Base-by-base conservation (phyloP, 225 moss, liverwort and hornwort species). In the Physcomitrellopsis africana region DNA sequence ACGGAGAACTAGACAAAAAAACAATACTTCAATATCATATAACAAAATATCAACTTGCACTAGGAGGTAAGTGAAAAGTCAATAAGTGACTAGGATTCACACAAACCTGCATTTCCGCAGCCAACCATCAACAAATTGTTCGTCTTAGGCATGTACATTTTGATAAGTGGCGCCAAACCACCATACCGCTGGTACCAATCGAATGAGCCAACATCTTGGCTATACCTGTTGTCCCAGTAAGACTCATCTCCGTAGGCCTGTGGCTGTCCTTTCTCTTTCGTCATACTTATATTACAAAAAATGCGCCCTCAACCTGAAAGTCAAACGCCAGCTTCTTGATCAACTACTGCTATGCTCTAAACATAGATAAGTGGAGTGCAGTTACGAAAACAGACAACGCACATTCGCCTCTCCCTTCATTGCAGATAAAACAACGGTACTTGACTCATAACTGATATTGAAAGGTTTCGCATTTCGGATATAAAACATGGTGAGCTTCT, bases 101-200 rank as follows among this genome's bases (percentile, higher is more conserved):
- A 55, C 69, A 42, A 48, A 67, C 67, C 1, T 67, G 67, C 67
- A 29, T 27, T 67, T 51, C 91, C 91, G 57, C 91, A 91, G 63
- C 91, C 88, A 15, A 91, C 84, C 91, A 88, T 91, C 79, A 91
- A 75, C 16, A 88, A 60, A 58, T 83, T 76, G 52, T 79, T 60
- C n/a, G 75, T 68, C 74, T 86, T 88, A 1, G 48, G 51, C n/a
- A 91, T 59, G 53, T 87, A 90, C 69, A 87, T 90, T 53, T 81
- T 86, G 32, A 88, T 76, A 12, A 91, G 72, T 9, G 91, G 76
- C 16, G 81, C 72, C 57, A 91, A 69, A 75, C 86, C 91, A 3
- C 69, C n/a, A 57, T 88, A 86, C n/a, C 86, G 80, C 66, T 91
- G 91, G 57, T 91, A 91, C 88, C 88, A 91, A 24, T 91, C 91